These are phyloP conservation scores for Hypoxylon sp. DNA, from an alignment of 2,329 filamentous ascomycete species.

Conservation along the genomic window DNA sequence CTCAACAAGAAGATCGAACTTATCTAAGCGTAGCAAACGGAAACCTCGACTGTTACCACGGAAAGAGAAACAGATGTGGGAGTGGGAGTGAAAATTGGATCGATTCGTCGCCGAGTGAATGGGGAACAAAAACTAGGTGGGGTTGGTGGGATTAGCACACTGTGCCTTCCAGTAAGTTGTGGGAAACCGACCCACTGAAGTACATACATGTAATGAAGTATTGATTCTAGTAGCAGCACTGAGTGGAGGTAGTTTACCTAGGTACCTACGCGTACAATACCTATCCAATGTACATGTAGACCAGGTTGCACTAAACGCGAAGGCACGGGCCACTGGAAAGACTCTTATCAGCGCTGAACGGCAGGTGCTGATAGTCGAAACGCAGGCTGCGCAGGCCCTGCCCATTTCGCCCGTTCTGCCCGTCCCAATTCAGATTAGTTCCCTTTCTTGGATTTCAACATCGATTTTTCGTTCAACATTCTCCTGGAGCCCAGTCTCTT, in stretches of 20 bases:
- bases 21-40: not conserved
- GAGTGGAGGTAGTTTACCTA: no score
- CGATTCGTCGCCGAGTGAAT: constrained; percentile 19
- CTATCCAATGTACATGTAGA: no score
- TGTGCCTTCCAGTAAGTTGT: not conserved
- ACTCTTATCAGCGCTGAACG: constrained; percentile 11
- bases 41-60: not conserved
- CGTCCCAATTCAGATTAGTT: constrained; percentile 38
- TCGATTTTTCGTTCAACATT: constrained; percentile 44
- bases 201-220: no score
- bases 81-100: constrained; percentile 11
- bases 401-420: constrained; percentile 4
- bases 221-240: no score
- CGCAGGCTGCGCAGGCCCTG: not conserved
- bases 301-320: not conserved
- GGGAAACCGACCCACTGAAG: not conserved
- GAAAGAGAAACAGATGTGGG: no score
- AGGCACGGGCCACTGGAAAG: constrained; percentile 21
- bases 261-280: not conserved
- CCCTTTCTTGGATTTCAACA: constrained; percentile 40
- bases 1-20: constrained; percentile 15
- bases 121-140: constrained; percentile 24
- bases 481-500: constrained; percentile 46
- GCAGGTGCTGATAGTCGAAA: constrained; percentile 13
- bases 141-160: constrained; percentile 30